Percentiles rank a stretch among this genome's conserved stretches.
These are phyloP conservation scores for Clonostachys chloroleuca DNA, from an alignment of 2,329 filamentous ascomycete species.

Conservation along the genomic window DNA sequence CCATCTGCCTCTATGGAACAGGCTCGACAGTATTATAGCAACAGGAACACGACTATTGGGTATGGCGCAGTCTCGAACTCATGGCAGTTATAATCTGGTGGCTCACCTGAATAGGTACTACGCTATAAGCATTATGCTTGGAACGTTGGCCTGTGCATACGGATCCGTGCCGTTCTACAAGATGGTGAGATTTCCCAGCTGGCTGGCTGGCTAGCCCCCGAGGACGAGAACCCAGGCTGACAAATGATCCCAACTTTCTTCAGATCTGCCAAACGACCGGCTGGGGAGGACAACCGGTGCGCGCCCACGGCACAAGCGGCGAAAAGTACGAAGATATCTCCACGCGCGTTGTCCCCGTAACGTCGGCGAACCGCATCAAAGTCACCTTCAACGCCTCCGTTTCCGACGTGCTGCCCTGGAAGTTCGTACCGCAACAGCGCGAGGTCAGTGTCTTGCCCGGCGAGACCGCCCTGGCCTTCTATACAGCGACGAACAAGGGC, in stretches of 20 bases:
- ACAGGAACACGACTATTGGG: constrained; percentile 61
- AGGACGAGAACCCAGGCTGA: not conserved
- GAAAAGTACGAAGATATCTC: constrained; percentile 61
- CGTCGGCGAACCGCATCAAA: constrained; percentile 75
- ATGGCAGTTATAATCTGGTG: not conserved
- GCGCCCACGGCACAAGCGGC: constrained; percentile 58
- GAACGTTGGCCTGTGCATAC: constrained; percentile 76
- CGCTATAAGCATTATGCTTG: constrained; percentile 70
- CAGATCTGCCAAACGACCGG: constrained; percentile 82
- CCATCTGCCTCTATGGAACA: constrained; percentile 50
- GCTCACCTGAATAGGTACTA: constrained; percentile 54
- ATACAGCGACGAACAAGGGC: constrained; percentile 90
- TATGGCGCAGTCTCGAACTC: constrained; percentile 12
- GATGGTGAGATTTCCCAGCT: constrained; percentile 52
- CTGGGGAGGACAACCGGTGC: constrained; percentile 90
- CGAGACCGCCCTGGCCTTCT: constrained; percentile 95
- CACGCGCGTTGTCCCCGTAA: constrained; percentile 75
- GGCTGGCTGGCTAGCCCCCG: not conserved
- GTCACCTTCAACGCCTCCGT: constrained; percentile 96
- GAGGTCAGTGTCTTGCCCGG: constrained; percentile 94
- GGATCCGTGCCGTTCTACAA: constrained; percentile 85
- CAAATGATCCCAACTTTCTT: constrained; percentile 1
- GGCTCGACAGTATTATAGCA: constrained; percentile 58
- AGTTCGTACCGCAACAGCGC: constrained; percentile 93
- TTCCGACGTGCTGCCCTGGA: constrained; percentile 94